Evolutionary conservation across 148 eudicot genomes (phyloP).

Genomic region (Arbutus unedo): DNA sequence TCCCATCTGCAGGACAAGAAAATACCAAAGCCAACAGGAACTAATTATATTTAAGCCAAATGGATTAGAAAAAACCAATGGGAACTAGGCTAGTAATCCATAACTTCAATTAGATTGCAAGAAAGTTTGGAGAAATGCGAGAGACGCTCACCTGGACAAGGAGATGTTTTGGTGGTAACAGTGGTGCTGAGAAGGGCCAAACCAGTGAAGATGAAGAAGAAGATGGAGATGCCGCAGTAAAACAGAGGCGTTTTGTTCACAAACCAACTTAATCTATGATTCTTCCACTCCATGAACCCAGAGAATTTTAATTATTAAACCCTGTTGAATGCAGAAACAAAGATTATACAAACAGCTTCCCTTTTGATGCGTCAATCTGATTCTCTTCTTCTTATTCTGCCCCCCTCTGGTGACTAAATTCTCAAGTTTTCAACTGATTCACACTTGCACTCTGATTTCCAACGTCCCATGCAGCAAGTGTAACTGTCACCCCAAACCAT

Average conservation of each 20-base stretch:
- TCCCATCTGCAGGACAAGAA: slow-evolving; percentile 17
- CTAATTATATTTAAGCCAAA: no score
- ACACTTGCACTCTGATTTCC: slow-evolving; percentile 6
- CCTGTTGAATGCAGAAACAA: background rate
- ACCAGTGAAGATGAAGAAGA: slow-evolving; percentile 14
- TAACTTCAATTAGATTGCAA: no score
- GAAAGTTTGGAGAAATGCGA: no score
- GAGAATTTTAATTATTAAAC: background rate
- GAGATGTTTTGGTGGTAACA: background rate
- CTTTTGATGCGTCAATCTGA: background rate
- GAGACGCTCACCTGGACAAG: slow-evolving; percentile 14
- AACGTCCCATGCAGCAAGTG: background rate
- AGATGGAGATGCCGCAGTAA: slow-evolving; percentile 1
- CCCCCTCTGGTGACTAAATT: background rate
- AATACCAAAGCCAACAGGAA: background rate
- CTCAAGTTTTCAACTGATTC: background rate
- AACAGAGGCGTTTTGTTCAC: slow-evolving; percentile 2
- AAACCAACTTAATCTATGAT: background rate
- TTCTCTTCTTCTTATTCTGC: background rate
- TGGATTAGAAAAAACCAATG: background rate
- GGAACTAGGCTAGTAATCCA: no score
- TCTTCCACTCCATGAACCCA: slow-evolving; percentile 13
- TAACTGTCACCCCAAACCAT: background rate
- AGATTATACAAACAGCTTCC: background rate
- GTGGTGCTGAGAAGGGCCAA: background rate